Conservation (phyloP, 2,329 filamentous ascomycete genomes). For the Cladosporium sp. region DNA sequence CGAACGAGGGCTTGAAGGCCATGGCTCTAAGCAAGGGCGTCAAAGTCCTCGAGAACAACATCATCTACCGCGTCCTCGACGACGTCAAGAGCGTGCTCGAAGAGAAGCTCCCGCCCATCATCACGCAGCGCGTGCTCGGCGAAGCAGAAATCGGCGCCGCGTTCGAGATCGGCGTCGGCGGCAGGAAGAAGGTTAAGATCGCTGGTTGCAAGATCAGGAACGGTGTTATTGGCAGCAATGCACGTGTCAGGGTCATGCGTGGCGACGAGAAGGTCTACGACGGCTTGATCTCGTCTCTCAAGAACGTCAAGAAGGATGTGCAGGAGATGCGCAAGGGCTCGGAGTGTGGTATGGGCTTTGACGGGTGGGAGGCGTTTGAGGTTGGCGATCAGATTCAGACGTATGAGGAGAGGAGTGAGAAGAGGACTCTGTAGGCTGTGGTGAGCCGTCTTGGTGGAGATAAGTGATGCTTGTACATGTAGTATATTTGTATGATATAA, state of each 20-base stretch:
- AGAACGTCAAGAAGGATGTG: slow-evolving; percentile 90
- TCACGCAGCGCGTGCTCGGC: slow-evolving; percentile 72
- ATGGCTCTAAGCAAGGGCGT: slow-evolving; percentile 73
- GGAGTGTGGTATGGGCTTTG: slow-evolving; percentile 91
- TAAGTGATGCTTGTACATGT: not conserved
- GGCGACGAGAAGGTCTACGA: slow-evolving; percentile 70
- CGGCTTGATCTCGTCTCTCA: slow-evolving; percentile 73
- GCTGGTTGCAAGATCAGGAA: slow-evolving; percentile 88
- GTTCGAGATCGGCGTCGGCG: slow-evolving; percentile 81
- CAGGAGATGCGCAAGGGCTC: slow-evolving; percentile 84
- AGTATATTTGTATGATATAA: slow-evolving; percentile 1
- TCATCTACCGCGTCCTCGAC: slow-evolving; percentile 80
- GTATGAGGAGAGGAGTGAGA: slow-evolving; percentile 76
- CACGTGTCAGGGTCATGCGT: slow-evolving; percentile 71
- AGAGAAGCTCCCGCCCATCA: slow-evolving; percentile 65
- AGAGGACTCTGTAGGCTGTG: slow-evolving; percentile 55
- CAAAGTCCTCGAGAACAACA: slow-evolving; percentile 77
- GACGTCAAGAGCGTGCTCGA: slow-evolving; percentile 69
- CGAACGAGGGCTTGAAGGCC: slow-evolving; percentile 65
- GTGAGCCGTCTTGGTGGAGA: not conserved
- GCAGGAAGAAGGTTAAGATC: slow-evolving; percentile 69
- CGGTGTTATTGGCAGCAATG: slow-evolving; percentile 65
- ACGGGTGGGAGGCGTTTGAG: slow-evolving; percentile 74
- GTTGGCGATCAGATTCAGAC: slow-evolving; percentile 84
- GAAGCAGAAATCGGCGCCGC: slow-evolving; percentile 83